These are phyloP conservation scores for Nematodospora valgi DNA, from an alignment of 805 yeast genomes.

Conservation along the genomic window DNA sequence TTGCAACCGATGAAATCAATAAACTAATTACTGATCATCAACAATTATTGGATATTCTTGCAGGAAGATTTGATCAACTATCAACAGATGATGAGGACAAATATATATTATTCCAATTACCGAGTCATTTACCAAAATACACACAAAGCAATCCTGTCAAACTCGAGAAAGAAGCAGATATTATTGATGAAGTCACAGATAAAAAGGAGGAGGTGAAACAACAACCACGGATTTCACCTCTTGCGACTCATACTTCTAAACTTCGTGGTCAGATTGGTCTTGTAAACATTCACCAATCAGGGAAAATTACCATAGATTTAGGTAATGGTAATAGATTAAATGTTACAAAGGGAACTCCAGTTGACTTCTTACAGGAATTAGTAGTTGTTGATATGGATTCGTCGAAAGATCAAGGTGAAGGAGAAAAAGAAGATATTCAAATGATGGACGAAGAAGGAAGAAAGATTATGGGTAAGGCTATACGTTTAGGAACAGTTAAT, in stretches of 20 bases:
- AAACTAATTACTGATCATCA: conserved; percentile 31
- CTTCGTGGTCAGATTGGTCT: conserved; percentile 64
- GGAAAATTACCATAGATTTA: conserved; percentile 69
- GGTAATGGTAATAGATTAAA: conserved; percentile 66
- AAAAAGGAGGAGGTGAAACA: conserved; percentile 14
- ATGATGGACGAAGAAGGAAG: conserved; percentile 20
- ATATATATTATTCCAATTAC: conserved; percentile 47
- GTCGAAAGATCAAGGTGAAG: not conserved
- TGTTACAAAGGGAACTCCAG: conserved; percentile 66
- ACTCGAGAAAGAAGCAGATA: conserved; percentile 9
- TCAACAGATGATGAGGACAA: conserved; percentile 15
- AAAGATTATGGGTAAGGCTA: conserved; percentile 19
- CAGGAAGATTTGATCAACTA: conserved; percentile 19
- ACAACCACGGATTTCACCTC: conserved; percentile 6
- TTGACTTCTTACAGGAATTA: conserved; percentile 71
- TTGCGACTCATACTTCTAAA: conserved; percentile 1
- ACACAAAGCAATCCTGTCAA: conserved; percentile 10
- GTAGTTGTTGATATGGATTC: conserved; percentile 47
- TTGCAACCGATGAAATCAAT: conserved; percentile 21
- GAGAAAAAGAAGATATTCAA: conserved; percentile 17
- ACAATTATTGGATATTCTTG: conserved; percentile 24
- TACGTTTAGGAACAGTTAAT: conserved; percentile 27
- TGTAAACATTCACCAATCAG: conserved; percentile 77
- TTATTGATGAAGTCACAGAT: not conserved
- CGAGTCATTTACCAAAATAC: conserved; percentile 43